Evolutionary conservation across 1,284 basidiomycete genomes (phyloP), one percentile per base, ranked within the genome.

Genomic region (Polyporus tsugae): DNA sequence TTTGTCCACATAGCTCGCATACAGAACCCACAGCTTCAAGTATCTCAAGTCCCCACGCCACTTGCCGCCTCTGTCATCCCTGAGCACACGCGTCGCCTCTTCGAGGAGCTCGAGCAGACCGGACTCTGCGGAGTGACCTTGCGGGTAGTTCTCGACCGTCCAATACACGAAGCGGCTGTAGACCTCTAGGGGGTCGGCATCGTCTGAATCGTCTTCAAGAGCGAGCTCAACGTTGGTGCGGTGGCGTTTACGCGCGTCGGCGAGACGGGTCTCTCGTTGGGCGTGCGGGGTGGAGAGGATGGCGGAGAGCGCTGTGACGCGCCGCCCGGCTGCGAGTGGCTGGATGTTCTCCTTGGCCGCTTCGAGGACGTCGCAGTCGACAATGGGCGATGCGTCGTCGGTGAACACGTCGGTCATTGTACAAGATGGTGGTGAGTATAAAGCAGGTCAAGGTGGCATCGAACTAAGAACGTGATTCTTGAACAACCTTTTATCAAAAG

Each of bases 11-110:
- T 92, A 93, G 75, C 89, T 90, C 22, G 94, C 91, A 79, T 98
- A 98, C 64, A 96, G 87, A 39, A 95, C 86, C 97, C 97, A 99
- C 29, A 99, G 84, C 77, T 95, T 94, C 65, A 99, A 86, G 79
- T 98, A 98, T 53, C 95, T 89, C 63, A 93, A 78, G 76, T 98
- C 96, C 70, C 86, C 85, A 68, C 78, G 81, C 86, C 87, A 89
- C 68, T 83, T 84, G 64, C 94, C 95, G 44, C 84, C 83, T 60
- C 87, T 83, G 70, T 93, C 85, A 72, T 89, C 87, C 69, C 91
- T 87, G 76, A 96, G 88, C 9, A 89, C 85, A 33, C 95, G 85
- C 1, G 95, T 96, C 2, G 93, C 91, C 72, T 91, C 89, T 78
- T 97, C 95, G 15, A 97, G 83, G 25, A 96, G 82, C 38, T 94